phyloP scores from a whole-genome alignment of 2,329 filamentous ascomycete species.

The Neoascochyta sp. region DNA sequence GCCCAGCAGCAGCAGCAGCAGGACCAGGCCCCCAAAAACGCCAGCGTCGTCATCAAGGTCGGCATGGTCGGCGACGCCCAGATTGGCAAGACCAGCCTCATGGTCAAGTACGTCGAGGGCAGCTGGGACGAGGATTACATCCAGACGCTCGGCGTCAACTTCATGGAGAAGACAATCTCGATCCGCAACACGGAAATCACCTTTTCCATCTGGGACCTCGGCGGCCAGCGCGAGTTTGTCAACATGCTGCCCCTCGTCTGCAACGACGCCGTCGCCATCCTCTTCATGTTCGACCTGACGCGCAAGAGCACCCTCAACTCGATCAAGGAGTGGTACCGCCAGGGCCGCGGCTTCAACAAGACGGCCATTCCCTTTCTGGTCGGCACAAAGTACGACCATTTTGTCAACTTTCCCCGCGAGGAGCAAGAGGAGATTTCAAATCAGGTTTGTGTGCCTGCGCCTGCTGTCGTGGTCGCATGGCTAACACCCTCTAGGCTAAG shows the following conservation, averaged over 20 bases:
- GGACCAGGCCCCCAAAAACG: slow-evolving; percentile 49
- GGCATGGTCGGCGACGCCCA: slow-evolving; percentile 99
- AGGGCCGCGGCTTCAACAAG: slow-evolving; percentile 98
- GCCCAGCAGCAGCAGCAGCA: slow-evolving; percentile 48
- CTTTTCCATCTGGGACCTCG: slow-evolving; percentile 98
- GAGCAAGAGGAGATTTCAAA: slow-evolving; percentile 98
- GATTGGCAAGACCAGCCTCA: slow-evolving; percentile 97
- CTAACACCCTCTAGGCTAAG: slow-evolving; percentile 61
- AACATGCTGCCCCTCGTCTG: slow-evolving; percentile 99
- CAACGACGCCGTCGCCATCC: slow-evolving; percentile 95
- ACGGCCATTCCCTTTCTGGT: slow-evolving; percentile 98
- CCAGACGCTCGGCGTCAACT: slow-evolving; percentile 95
- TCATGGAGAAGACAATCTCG: slow-evolving; percentile 99
- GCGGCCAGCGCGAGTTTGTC: slow-evolving; percentile 96
- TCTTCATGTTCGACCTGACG: slow-evolving; percentile 99
- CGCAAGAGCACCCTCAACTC: slow-evolving; percentile 97
- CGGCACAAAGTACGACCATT: slow-evolving; percentile 98
- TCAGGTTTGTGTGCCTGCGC: slow-evolving; percentile 57
- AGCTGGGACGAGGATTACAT: slow-evolving; percentile 99
- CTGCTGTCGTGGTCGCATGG: background rate
- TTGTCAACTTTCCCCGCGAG: slow-evolving; percentile 95
- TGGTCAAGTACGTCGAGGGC: slow-evolving; percentile 99
- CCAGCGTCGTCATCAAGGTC: slow-evolving; percentile 93
- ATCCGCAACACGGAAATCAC: slow-evolving; percentile 99
- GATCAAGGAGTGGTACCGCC: slow-evolving; percentile 99